phyloP scores from a whole-genome alignment of 108 stramenopile genomes.

The Tribonema minus region DNA sequence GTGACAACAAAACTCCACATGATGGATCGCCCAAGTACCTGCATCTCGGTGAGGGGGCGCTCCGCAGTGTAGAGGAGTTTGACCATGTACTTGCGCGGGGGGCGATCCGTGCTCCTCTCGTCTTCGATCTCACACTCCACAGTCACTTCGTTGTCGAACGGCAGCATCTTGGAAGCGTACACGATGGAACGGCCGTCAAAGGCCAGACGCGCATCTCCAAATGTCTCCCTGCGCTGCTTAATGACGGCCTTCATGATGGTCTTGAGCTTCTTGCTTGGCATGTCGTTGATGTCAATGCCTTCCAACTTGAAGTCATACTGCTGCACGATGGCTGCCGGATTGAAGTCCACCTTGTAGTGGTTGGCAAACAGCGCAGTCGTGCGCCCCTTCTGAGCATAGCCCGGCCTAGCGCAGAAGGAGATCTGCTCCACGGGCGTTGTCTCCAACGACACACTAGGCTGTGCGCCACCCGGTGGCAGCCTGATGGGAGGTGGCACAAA shows the following conservation, averaged over 20 bases:
- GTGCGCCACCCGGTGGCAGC: too few relatives aligned
- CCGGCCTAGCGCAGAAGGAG: constrained; percentile 18
- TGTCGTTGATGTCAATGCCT: constrained; percentile 31
- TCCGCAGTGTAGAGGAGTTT: constrained; percentile 20
- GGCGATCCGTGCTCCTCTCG: constrained; percentile 23
- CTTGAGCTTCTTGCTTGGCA: neutral
- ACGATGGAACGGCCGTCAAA: constrained; percentile 20
- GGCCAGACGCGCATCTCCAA: neutral
- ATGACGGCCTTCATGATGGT: neutral
- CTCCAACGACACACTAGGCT: too few relatives aligned
- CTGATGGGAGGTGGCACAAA: too few relatives aligned
- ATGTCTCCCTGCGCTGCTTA: neutral
- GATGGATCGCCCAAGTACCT: constrained; percentile 14
- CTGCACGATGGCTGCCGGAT: constrained; percentile 12
- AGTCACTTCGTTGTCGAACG: constrained; percentile 12
- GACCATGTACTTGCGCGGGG: constrained; percentile 7
- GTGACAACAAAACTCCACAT: neutral
- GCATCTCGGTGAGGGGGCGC: constrained; percentile 14
- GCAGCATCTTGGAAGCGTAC: constrained; percentile 24
- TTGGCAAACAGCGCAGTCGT: constrained; percentile 19
- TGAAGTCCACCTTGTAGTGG: constrained; percentile 35
- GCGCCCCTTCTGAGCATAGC: constrained; percentile 22
- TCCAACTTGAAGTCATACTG: constrained; percentile 49
- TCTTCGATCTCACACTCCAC: constrained; percentile 37
- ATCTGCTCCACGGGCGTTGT: constrained; percentile 38